Evolutionary conservation across 2,329 filamentous ascomycete species (phyloP), one percentile per base, ranked within the genome.

Genomic region (Aspergillus spinulosporus): DNA sequence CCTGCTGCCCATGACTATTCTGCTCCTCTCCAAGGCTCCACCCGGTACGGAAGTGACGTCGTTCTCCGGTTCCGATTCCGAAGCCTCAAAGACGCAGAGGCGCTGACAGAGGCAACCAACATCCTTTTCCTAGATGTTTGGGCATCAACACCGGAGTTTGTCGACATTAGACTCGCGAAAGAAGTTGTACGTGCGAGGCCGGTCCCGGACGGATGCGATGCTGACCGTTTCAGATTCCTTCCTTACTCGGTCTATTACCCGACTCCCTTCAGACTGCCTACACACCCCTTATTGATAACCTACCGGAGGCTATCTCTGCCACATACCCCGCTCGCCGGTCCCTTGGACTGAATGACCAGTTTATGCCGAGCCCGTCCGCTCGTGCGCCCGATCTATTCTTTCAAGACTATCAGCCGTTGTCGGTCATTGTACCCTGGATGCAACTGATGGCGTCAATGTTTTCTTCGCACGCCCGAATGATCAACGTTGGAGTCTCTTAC

Each of bases 371-470:
- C 64, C 53, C 74, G 59, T 55, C 66, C 58, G 49, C 66, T 58
- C 57, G 68, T 61, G 50, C 75, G 52, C 71, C 61, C 46, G 73
- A 67, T 9, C 64, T 96, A 39, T 97, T 97, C 77, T 97, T 99
- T 76, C 84, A 85, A 50, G 86, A 97, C 68, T 99, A 97, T 72
- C 94, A 97, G 68, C 91, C 92, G 1, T 79, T 95, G 21, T 86
- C 88, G 2, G 92, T 90, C 45, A 89, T 96, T 56, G 78, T 84
- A n/a, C 89, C 88, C 36, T 99, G 94, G 94, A 92, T 97, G 88
- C 86, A 86, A 48, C 82, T 97, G 39, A 82, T 97, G 63, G 85
- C 90, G 44, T 93, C 90, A 54, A 92, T 97, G 84, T 97, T 97
- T 71, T 88, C 90, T 0, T 87, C 86, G 0, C 87, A 92, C 63